Base-by-base conservation (phyloP, 495 filamentous ascomycete genomes). In the Penicillium alfredii region DNA sequence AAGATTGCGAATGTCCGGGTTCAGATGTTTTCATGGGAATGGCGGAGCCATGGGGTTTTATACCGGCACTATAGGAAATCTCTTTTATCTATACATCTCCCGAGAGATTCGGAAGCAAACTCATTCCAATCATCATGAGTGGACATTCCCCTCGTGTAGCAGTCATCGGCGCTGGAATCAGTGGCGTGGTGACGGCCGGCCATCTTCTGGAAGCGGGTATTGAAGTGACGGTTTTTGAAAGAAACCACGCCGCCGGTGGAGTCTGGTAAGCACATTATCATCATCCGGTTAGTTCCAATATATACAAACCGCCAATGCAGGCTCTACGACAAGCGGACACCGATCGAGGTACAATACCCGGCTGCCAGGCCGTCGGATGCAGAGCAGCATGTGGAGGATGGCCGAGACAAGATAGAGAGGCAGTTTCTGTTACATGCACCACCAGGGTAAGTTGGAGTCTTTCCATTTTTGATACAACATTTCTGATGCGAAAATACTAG, bases 81-180 rank as follows among this genome's bases (percentile, higher is more conserved):
- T 25, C 23, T 25, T n/a, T n/a, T n/a, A 9, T 25, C 5, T n/a
- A 25, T 5, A 2, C 3, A 25, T 24, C 23, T 25, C 8, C 23
- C 8, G 5, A 25, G 3, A 25, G 11, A n/a, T 4, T 25, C 23
- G 11, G 23, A 9, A n/a, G 11, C 8, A n/a, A 0, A 1, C 8
- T 25, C 11, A 25, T 25, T 12, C n/a, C 14, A 14, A 27, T 4
- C 12, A 55, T 20, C 25, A 64, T 68, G 60, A 45, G 28, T 11
- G 50, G 49, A 5, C 25, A 12, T 0, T 13, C 44, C 2, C 39
- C 55, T 23, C 56, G 54, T 17, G 75, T 83, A 1, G 82, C 79
- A 8, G 71, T 86, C 10, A 80, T 86, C 38, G 82, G 82, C 3
- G 80, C 80, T 17, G 81, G 82, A 6, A 77, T 85, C 25, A 82